A percentile compares a stretch with the other conserved stretches of the same genome.
These are phyloP conservation scores for Sonneratia caseolaris DNA, from an alignment of 345 rosid genomes.

Conservation along the genomic window DNA sequence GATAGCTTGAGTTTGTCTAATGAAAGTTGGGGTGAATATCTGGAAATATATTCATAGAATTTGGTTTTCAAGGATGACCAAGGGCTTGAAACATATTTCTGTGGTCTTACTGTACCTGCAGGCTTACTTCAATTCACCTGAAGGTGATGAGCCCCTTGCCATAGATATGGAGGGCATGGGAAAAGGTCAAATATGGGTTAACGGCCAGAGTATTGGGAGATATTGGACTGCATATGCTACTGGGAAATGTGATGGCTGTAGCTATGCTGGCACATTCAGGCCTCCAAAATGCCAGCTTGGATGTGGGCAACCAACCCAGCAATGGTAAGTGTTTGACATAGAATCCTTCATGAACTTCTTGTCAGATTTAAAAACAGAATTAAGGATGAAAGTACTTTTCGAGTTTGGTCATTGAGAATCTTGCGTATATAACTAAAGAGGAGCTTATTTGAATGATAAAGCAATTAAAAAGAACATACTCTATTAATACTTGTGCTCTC, in stretches of 20 bases:
- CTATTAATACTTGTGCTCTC: too few species aligned
- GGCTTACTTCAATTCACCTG: constrained; percentile 86
- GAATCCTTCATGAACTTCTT: background rate
- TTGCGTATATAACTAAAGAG: background rate
- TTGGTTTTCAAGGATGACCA: too few species aligned
- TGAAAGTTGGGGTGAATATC: background rate
- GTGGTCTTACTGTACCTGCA: constrained; percentile 11
- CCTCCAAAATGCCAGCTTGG: constrained; percentile 82
- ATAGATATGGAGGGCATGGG: constrained; percentile 98
- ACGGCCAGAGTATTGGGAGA: constrained; percentile 87
- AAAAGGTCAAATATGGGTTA: constrained; percentile 96
- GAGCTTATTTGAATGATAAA: too few species aligned
- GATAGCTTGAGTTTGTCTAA: background rate
- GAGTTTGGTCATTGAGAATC: background rate
- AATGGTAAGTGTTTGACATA: constrained; percentile 30
- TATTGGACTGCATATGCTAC: constrained; percentile 87
- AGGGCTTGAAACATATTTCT: background rate
- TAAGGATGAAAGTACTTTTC: background rate
- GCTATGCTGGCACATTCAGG: constrained; percentile 63
- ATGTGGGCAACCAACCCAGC: constrained; percentile 92
- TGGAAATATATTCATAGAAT: background rate
- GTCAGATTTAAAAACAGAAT: background rate
- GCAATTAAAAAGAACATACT: too few species aligned
- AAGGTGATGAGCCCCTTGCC: constrained; percentile 86
- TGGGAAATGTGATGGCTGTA: constrained; percentile 73